These are phyloP conservation scores for Diplocarpon mali DNA, from an alignment of 2,329 filamentous ascomycete species.

Conservation along the genomic window DNA sequence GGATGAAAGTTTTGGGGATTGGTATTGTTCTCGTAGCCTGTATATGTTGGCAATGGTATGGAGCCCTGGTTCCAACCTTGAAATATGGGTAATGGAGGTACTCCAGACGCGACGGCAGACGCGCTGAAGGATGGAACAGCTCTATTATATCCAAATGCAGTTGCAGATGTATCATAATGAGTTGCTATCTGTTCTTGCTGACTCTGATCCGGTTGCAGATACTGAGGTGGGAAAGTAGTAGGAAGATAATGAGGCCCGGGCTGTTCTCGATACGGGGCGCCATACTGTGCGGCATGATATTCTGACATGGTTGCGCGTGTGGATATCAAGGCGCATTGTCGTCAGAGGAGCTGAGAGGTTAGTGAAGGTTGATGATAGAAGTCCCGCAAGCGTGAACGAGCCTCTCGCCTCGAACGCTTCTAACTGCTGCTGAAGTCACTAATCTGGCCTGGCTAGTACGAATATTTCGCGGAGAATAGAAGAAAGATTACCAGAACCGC, in stretches of 20 bases:
- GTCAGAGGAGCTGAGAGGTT: slow-evolving; percentile 8
- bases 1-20: slow-evolving; percentile 16
- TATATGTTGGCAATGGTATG: slow-evolving; percentile 13
- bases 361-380: slow-evolving; percentile 11
- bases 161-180: slow-evolving; percentile 19
- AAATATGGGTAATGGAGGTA: slow-evolving; percentile 24
- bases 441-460: too few relatives aligned
- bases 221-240: slow-evolving; percentile 19
- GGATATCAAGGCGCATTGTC: slow-evolving; percentile 14
- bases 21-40: slow-evolving; percentile 7
- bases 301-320: slow-evolving; percentile 32
- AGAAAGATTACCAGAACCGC: too few relatives aligned
- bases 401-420: too few relatives aligned
- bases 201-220: slow-evolving; percentile 18
- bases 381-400: neutral
- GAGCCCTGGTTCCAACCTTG: slow-evolving; percentile 25
- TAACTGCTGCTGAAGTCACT: too few relatives aligned
- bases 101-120: slow-evolving; percentile 18
- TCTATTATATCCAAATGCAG: slow-evolving; percentile 24
- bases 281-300: slow-evolving; percentile 21
- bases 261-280: slow-evolving; percentile 26
- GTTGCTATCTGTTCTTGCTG: slow-evolving; percentile 18
- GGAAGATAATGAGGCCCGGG: slow-evolving; percentile 29
- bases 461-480: too few relatives aligned
- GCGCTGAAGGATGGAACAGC: slow-evolving; percentile 20